phyloP scores from a whole-genome alignment of 805 yeast genomes.

The Lachancea cidri region DNA sequence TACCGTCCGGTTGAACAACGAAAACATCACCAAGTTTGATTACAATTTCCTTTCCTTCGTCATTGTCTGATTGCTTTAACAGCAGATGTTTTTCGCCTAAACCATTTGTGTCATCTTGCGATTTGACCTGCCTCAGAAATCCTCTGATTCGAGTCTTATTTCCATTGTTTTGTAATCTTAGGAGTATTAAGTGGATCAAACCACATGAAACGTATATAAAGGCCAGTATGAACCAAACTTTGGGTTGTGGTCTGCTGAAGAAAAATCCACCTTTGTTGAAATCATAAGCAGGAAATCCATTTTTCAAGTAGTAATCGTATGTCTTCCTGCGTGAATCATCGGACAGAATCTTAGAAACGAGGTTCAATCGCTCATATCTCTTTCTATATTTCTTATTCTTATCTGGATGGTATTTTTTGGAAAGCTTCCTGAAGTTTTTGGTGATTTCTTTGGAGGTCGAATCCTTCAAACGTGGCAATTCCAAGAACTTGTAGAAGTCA shows the following conservation, averaged over 20 bases:
- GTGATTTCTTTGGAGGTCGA: constrained; percentile 50
- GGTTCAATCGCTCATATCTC: constrained; percentile 66
- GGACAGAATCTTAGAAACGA: constrained; percentile 70
- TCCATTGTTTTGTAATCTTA: constrained; percentile 50
- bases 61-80: constrained; percentile 39
- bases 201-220: constrained; percentile 49
- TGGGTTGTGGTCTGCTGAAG: constrained; percentile 63
- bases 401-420: constrained; percentile 82
- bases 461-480: constrained; percentile 36
- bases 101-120: constrained; percentile 53
- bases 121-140: constrained; percentile 47
- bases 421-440: constrained; percentile 63
- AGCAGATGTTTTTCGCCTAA: constrained; percentile 43
- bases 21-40: constrained; percentile 58
- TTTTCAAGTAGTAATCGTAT: constrained; percentile 76
- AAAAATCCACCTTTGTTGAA: constrained; percentile 54
- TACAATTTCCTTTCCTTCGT: constrained; percentile 46
- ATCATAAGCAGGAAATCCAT: constrained; percentile 84
- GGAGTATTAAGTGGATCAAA: constrained; percentile 51
- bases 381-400: constrained; percentile 49
- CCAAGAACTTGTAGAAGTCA: constrained; percentile 66
- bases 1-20: constrained; percentile 42
- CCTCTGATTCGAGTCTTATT: constrained; percentile 51
- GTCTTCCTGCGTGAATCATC: constrained; percentile 54
- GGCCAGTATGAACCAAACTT: constrained; percentile 47